Base-by-base conservation (phyloP, 2,329 filamentous ascomycete genomes). In the Monilinia aucupariae region DNA sequence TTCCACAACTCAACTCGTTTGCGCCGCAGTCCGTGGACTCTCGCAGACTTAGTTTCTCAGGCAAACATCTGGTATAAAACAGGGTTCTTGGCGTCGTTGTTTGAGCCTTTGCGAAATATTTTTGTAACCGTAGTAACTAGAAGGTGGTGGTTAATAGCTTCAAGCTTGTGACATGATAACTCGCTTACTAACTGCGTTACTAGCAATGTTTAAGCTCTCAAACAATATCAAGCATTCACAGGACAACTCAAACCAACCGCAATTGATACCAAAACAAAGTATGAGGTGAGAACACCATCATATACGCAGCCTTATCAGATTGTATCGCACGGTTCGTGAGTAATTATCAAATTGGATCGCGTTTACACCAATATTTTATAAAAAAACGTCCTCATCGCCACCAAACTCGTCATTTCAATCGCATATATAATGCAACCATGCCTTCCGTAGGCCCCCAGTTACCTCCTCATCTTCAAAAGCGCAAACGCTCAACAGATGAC, bases 381-480 rank as follows among this genome's bases (percentile, higher is more conserved):
- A 20, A 41, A 15, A 27, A 53, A 34, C 30, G 25, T 61, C 25
- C 39, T 52, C 58, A 22, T 37, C 15, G 15, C 13, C 58, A 56
- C 62, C 55, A 37, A 30, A 63, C 61, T 65, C 55, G 43, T 55
- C 45, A 50, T 53, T 50, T 27, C 15, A 43, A 64, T 17, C 39
- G 27, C 51, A 49, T 45, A 39, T 27, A 8, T n/a, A 39, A 27
- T 4, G 25, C 20, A 20, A 67, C 34, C 4, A 74, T 74, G 73
- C 65, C 72, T 64, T 68, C 70, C 9, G 66, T 90, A 71, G 88
- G 89, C 6, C 89, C 90, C 17, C 80, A 86, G 65, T 75, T 92
- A 30, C 89, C 90, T 15, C 81, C 88, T 5, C 85, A 89, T 66
- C 80, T 88, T 49, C 63, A 83, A 41, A 87, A 87, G 74, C 81